phyloP scores from a whole-genome alignment of 805 yeast species.

The Candida silvicultrix region DNA sequence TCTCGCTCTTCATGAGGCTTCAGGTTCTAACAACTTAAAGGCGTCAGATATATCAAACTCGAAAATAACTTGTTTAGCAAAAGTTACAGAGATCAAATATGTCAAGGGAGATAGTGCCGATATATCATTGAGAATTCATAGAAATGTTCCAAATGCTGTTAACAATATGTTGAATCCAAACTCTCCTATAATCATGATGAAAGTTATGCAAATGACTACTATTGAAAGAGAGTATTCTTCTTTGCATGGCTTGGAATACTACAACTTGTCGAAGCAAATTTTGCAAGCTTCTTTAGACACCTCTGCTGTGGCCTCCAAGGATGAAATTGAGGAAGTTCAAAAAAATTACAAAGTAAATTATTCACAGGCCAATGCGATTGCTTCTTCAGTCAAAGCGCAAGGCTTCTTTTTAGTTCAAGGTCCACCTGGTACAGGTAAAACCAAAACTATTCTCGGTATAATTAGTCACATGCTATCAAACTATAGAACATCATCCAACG shows the following conservation, averaged over 20 bases:
- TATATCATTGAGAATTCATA: constrained; percentile 61
- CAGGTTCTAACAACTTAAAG: constrained; percentile 18
- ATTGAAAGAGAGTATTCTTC: constrained; percentile 91
- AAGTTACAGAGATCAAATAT: constrained; percentile 65
- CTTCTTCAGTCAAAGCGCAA: constrained; percentile 54
- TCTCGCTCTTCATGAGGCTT: constrained; percentile 36
- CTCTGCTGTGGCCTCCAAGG: constrained; percentile 26
- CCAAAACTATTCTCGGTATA: constrained; percentile 91
- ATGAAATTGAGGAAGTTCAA: constrained; percentile 37
- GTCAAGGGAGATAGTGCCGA: constrained; percentile 65
- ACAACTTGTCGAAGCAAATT: constrained; percentile 66
- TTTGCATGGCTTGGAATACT: constrained; percentile 72
- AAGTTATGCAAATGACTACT: constrained; percentile 82
- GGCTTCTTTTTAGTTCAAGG: constrained; percentile 96
- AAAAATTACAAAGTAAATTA: constrained; percentile 57
- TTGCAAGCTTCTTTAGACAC: constrained; percentile 56
- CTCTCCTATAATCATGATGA: constrained; percentile 57
- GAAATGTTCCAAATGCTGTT: constrained; percentile 32
- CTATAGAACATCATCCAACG: constrained; percentile 18
- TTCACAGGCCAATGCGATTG: constrained; percentile 89
- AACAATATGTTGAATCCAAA: constrained; percentile 53
- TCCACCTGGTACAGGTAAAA: constrained; percentile 99
- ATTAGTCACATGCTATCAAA: constrained; percentile 67
- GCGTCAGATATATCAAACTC: constrained; percentile 28
- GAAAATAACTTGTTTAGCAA: constrained; percentile 65